Base-by-base conservation (phyloP, 352 stramenopile genomes). In the Pythium folliculosum region DNA sequence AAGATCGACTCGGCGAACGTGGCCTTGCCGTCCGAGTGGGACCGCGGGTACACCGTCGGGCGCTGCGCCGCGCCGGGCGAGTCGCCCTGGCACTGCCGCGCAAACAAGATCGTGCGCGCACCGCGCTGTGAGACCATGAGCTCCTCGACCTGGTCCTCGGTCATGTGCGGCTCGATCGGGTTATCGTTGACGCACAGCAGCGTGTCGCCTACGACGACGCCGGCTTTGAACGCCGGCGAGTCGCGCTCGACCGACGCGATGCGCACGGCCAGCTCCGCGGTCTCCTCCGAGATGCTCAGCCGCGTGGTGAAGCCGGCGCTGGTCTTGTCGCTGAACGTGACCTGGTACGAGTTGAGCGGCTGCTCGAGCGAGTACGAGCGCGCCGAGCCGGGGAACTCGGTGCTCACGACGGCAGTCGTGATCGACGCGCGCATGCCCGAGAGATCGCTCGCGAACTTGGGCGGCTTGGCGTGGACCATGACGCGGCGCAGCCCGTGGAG, bases 101-200 rank as follows among this genome's bases (percentile, higher is more conserved):
- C 64, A 59, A 92, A 92, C 8, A 91, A 63, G 22, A 90, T 74
- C 35, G 76, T 86, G 16, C 84, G 81, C 3, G 84, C 77, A 19
- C 71, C 47, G 22, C 75, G 77, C 16, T 82, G 82, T 4, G 65
- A 76, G 49, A 71, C 70, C 63, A 92, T 80, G 49, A 91, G 84
- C 52, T 86, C 77, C 25, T 89, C 62, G 21, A 90, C 77, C 58
- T 92, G 70, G 25, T 82, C 71, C 35, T 82, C 78, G 0, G 79
- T 86, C 78, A 86, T 89, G 60, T 89, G 76, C 6, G 77, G 60
- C 48, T 89, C 81, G 35, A 92, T 85, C 27, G 59, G 60, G 65
- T 88, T 72, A 3, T 78, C 77, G 59, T 92, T 92, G 38, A 92
- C 74, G 30, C 80, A 88, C 2, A 88, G 64, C 1, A 92, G 50